Evolutionary conservation across 2,329 filamentous ascomycete species (phyloP).

Genomic region (Fusarium ambrosium): DNA sequence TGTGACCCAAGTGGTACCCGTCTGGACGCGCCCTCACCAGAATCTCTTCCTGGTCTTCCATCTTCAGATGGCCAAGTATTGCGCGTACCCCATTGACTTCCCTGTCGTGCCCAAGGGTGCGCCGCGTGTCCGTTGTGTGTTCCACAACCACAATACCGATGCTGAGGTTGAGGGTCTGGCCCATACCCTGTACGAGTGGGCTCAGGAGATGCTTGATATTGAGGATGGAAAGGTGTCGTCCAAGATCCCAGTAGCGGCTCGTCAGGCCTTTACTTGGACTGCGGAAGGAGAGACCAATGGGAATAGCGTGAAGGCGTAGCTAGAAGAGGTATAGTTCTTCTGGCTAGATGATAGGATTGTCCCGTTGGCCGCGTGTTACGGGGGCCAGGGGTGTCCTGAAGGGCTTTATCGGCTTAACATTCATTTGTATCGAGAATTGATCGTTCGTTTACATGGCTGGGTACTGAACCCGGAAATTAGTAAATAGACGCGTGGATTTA

Average conservation of each 20-base stretch:
- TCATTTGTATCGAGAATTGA: neutral
- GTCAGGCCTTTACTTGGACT: conserved; percentile 23
- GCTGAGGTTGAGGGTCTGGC: conserved; percentile 12
- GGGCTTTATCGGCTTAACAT: neutral
- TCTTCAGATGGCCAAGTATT: conserved; percentile 15
- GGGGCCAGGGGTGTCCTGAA: neutral
- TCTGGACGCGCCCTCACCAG: conserved; percentile 42
- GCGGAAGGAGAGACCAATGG: conserved; percentile 15
- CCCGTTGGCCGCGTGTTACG: neutral
- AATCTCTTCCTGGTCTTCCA: conserved; percentile 25
- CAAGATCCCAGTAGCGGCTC: conserved; percentile 21
- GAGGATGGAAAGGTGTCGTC: conserved; percentile 12
- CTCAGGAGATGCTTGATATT: conserved; percentile 27
- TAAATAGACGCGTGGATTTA: neutral
- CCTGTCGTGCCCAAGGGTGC: conserved; percentile 26
- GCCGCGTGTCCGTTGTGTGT: conserved; percentile 14
- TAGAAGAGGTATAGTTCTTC: no score
- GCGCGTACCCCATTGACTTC: conserved; percentile 20
- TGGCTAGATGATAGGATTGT: neutral
- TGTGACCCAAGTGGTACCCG: conserved; percentile 48
- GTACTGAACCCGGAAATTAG: neutral
- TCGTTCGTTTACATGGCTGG: neutral
- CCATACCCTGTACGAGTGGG: conserved; percentile 7
- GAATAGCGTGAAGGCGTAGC: conserved; percentile 1
- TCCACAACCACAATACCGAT: conserved; percentile 25